A percentile compares a stretch with the other conserved stretches of the same genome.
These are phyloP conservation scores for Dillenia turbinata DNA, from an alignment of 164 flowering plant species.

Conservation along the genomic window DNA sequence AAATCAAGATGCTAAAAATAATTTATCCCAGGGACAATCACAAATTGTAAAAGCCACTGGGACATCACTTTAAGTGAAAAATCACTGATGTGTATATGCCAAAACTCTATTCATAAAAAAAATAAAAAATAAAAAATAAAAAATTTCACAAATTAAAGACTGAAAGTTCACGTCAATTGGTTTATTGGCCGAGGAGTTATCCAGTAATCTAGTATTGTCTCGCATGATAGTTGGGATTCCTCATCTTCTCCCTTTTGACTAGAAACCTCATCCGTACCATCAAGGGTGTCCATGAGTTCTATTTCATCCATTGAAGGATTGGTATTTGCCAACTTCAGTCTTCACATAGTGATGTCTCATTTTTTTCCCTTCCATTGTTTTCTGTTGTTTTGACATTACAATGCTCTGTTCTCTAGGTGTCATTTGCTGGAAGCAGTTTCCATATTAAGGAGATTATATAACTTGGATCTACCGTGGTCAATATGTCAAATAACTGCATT, in stretches of 20 bases:
- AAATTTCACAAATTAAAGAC: background rate
- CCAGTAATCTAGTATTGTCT: conserved; percentile 17
- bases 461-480: conserved; percentile 90
- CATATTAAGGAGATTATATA: conserved; percentile 80
- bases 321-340: conserved; percentile 2
- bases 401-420: conserved; percentile 9
- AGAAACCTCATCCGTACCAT: conserved; percentile 13
- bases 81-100: too few relatives aligned
- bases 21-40: too few relatives aligned
- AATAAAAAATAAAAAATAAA: background rate
- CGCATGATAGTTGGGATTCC: background rate
- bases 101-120: background rate
- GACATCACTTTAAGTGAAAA: too few relatives aligned
- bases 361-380: conserved; percentile 12
- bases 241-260: conserved; percentile 16
- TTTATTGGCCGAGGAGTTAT: conserved; percentile 16
- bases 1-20: too few relatives aligned
- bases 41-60: too few relatives aligned
- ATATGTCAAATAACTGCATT: conserved; percentile 70
- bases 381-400: conserved; percentile 12
- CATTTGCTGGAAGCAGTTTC: conserved; percentile 51
- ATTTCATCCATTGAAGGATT: background rate
- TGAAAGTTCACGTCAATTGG: conserved; percentile 20
- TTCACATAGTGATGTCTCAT: conserved; percentile 2
- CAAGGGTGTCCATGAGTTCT: conserved; percentile 31